Base-by-base conservation (phyloP, 306 rosid species). In the Prunus campanulata region DNA sequence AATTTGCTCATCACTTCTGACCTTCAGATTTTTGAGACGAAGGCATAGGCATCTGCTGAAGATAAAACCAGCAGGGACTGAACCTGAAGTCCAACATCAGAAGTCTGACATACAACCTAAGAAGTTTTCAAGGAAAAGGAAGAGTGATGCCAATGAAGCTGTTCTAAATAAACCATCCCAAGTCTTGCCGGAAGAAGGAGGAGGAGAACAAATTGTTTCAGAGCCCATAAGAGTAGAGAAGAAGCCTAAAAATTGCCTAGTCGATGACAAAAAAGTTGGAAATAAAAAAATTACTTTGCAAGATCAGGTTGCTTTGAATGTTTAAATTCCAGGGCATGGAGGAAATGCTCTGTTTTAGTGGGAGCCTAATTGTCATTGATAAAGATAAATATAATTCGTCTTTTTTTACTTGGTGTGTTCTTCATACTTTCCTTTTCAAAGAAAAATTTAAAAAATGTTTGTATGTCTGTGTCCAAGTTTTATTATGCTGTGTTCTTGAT, bases 21-120 rank as follows among this genome's bases (percentile, higher is more conserved):
- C 32, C 27, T 75, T 77, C 81, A 88, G 97, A 77, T 88, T 90
- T 84, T 80, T 90, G 83, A 86, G 90, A 77, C 76, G 71, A 64
- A 87, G 86, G 25, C 82, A 56, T 11, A 62, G 10, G 7, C 44
- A 81, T 80, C 62, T 90, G 27, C 70, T 65, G 78, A 82, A 82
- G 56, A 44, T 46, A 63, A 85, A 78, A 16, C 29, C 42, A 61
- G 57, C 60, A 56, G 61, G 80, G 78, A 72, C 42, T 32, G 82
- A 78, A 80, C 59, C 48, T 35, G 72, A 84, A 59, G 13, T 46
- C 65, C 52, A 52, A 25, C 20, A 35, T 47, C 80, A 57, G 48
- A 79, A 80, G 56, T 80, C 72, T 57, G 35, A 81, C 70, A 47
- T 39, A 44, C 29, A 39, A 51, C 48, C 47, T 55, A 77, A 35